Evolutionary conservation across 1,139 yeast genomes (phyloP).

Genomic region (Eremothecium cymbalariae): DNA sequence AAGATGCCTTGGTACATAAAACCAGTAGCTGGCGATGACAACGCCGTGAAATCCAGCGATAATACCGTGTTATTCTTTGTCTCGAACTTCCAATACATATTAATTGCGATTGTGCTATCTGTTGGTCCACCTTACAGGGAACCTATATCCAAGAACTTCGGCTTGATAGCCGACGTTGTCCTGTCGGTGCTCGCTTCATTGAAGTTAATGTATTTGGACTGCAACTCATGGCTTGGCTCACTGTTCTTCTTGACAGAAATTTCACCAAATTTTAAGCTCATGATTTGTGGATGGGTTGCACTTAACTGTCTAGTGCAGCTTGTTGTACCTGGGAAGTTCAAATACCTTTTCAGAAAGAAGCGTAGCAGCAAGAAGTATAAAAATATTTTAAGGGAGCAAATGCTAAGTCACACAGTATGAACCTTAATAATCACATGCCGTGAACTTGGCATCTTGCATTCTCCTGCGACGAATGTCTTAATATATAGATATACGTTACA

Average conservation of each 20-base stretch:
- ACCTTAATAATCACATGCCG: no score
- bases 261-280: constrained; percentile 43
- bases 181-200: constrained; percentile 44
- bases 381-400: constrained; percentile 22
- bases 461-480: no score
- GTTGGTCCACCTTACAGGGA: constrained; percentile 95
- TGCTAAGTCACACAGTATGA: no score
- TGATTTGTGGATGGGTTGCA: constrained; percentile 41
- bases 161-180: constrained; percentile 58
- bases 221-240: constrained; percentile 48
- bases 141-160: constrained; percentile 57
- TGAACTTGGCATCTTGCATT: no score
- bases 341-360: constrained; percentile 30
- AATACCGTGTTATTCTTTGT: constrained; percentile 76
- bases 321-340: constrained; percentile 30
- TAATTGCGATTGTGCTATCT: constrained; percentile 72
- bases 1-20: constrained; percentile 64
- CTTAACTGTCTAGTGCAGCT: constrained; percentile 42
- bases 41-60: constrained; percentile 78
- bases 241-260: constrained; percentile 70
- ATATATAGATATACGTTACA: no score
- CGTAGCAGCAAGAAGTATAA: constrained; percentile 35
- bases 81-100: constrained; percentile 82
- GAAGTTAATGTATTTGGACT: constrained; percentile 42
- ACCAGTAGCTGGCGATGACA: constrained; percentile 81